These are phyloP conservation scores for Lasiosphaeris hirsuta DNA, from an alignment of 495 filamentous ascomycete species.

Conservation along the genomic window DNA sequence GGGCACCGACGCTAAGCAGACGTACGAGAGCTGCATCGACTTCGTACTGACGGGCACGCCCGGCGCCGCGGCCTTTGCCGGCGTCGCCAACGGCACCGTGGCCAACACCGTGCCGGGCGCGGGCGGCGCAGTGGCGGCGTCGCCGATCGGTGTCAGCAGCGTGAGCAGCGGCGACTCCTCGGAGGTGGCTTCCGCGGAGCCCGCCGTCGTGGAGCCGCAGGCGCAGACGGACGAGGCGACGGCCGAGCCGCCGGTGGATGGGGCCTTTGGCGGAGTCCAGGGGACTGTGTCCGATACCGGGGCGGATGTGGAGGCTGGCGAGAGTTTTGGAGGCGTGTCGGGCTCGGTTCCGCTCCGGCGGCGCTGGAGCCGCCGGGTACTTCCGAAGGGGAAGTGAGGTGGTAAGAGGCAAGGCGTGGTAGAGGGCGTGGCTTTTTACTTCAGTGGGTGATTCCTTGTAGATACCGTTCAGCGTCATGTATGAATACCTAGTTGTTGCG, in stretches of 20 bases:
- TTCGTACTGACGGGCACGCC: conserved; percentile 34
- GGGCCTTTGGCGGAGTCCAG: conserved; percentile 11
- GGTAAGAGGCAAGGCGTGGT: no score
- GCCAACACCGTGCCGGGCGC: neutral
- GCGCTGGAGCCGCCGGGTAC: neutral
- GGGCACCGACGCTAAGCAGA: conserved; percentile 61
- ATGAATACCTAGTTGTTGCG: no score
- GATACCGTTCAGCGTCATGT: no score
- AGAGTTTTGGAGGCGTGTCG: conserved; percentile 3
- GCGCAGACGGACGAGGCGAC: neutral
- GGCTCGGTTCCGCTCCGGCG: neutral
- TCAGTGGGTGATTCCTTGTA: no score
- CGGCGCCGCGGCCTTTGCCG: no score
- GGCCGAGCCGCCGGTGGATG: neutral
- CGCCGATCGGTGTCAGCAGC: no score
- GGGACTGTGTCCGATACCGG: neutral
- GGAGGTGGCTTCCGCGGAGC: neutral
- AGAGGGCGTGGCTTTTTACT: no score
- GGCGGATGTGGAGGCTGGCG: neutral
- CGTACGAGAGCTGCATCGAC: conserved; percentile 67
- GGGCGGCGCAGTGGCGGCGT: neutral
- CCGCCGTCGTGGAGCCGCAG: neutral
- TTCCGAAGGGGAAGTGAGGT: neutral
- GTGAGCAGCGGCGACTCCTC: no score
- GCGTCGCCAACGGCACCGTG: neutral